Evolutionary conservation across 192 early-diverging fungal genomes (phyloP).

Genomic region (Powellomyces hirtus): DNA sequence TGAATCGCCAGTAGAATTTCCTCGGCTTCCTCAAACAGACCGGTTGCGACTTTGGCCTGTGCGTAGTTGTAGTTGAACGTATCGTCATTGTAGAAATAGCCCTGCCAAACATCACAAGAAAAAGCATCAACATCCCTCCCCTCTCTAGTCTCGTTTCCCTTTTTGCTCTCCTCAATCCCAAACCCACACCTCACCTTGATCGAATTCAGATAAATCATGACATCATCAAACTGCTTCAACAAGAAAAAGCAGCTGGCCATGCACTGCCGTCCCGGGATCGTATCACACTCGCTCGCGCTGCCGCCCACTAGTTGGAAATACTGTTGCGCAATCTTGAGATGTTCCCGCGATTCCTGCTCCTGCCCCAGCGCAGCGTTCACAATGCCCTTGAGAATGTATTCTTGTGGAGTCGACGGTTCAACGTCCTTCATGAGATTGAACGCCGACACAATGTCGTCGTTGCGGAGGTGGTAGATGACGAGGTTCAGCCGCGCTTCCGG

Average conservation of each 20-base stretch:
- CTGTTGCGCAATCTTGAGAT: constrained; percentile 63
- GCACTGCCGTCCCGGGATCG: constrained; percentile 62
- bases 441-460: constrained; percentile 56
- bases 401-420: constrained; percentile 58
- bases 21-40: constrained; percentile 59
- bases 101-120: constrained; percentile 23
- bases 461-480: constrained; percentile 57
- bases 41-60: constrained; percentile 58
- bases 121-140: not conserved
- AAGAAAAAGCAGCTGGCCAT: constrained; percentile 65
- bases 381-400: constrained; percentile 65
- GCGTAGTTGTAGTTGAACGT: constrained; percentile 66
- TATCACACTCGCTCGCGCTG: constrained; percentile 60
- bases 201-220: constrained; percentile 60
- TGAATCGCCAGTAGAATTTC: constrained; percentile 57
- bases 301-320: constrained; percentile 65
- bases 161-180: too few species aligned
- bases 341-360: constrained; percentile 61
- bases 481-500: constrained; percentile 62
- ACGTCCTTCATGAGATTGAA: constrained; percentile 66
- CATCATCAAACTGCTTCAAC: constrained; percentile 64
- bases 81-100: constrained; percentile 68
- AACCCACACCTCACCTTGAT: constrained; percentile 49
- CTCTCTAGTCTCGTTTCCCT: not conserved
- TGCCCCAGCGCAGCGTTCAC: constrained; percentile 60